Evolutionary conservation across 1,284 basidiomycete species (phyloP).

Genomic region (Marasmius oreades): DNA sequence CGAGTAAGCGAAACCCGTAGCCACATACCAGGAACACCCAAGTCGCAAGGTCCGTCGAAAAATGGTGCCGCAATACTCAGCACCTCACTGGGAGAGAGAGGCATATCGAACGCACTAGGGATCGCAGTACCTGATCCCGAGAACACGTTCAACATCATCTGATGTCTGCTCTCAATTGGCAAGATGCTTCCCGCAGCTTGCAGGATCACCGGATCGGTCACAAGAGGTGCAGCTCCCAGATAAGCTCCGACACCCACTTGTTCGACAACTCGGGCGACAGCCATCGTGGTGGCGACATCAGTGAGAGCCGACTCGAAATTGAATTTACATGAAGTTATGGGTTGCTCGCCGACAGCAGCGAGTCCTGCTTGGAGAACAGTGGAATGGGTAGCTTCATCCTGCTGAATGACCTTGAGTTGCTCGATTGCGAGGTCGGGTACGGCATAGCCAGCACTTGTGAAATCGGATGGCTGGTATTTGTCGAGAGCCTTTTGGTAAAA

Average conservation of each 20-base stretch:
- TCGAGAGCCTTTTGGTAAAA: slow-evolving; percentile 69
- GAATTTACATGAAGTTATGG: slow-evolving; percentile 63
- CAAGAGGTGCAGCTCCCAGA: slow-evolving; percentile 68
- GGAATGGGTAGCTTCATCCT: slow-evolving; percentile 64
- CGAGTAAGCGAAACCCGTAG: neutral
- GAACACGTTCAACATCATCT: slow-evolving; percentile 72
- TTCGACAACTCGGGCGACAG: slow-evolving; percentile 77
- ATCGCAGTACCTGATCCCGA: slow-evolving; percentile 54
- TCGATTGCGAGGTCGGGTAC: slow-evolving; percentile 54
- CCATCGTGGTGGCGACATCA: slow-evolving; percentile 69
- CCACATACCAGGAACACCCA: slow-evolving; percentile 53
- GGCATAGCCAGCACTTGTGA: slow-evolving; percentile 65
- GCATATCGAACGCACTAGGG: slow-evolving; percentile 69
- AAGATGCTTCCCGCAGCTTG: slow-evolving; percentile 74
- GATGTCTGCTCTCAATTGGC: slow-evolving; percentile 81
- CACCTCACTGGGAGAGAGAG: slow-evolving; percentile 65
- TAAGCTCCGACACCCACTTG: slow-evolving; percentile 78
- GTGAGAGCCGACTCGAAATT: slow-evolving; percentile 63
- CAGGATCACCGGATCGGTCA: slow-evolving; percentile 62
- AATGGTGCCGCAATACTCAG: slow-evolving; percentile 72
- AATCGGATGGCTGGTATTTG: slow-evolving; percentile 67
- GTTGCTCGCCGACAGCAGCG: slow-evolving; percentile 46
- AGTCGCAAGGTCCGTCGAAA: slow-evolving; percentile 64
- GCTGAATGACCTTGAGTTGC: slow-evolving; percentile 56
- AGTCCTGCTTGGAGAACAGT: slow-evolving; percentile 49